Percentiles rank a stretch among this genome's conserved stretches.
Conservation (phyloP, 352 stramenopile genomes). For the Phytophthora idaei region DNA sequence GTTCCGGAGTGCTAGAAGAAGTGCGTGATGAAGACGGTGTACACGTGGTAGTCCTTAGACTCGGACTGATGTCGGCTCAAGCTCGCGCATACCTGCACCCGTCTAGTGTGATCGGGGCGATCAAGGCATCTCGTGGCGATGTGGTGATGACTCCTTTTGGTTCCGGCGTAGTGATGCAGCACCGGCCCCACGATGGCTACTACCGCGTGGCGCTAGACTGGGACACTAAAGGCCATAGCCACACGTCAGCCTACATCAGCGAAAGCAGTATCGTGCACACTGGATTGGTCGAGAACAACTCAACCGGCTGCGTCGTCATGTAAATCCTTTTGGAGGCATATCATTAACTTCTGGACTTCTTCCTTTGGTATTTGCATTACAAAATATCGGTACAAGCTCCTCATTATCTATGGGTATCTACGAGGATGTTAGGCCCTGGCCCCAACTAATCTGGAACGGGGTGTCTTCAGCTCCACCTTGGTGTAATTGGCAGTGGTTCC, state of each 20-base stretch:
- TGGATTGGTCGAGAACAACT: slow-evolving; percentile 59
- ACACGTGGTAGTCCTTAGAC: slow-evolving; percentile 70
- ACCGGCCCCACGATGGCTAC: slow-evolving; percentile 61
- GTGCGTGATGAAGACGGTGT: slow-evolving; percentile 70
- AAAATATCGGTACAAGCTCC: background rate
- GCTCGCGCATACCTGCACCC: slow-evolving; percentile 73
- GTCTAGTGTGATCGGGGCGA: slow-evolving; percentile 46
- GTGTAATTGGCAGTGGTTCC: slow-evolving; percentile 79
- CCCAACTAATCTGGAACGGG: slow-evolving; percentile 48
- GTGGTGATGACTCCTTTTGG: slow-evolving; percentile 82
- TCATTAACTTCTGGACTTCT: background rate
- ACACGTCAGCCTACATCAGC: slow-evolving; percentile 71
- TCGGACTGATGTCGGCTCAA: slow-evolving; percentile 54
- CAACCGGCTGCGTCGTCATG: slow-evolving; percentile 74
- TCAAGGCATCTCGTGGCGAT: slow-evolving; percentile 78
- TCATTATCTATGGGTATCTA: too few species aligned
- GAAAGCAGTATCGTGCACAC: slow-evolving; percentile 59
- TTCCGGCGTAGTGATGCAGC: slow-evolving; percentile 71
- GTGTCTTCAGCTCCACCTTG: slow-evolving; percentile 40
- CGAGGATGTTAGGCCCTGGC: too few species aligned
- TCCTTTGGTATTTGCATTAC: background rate
- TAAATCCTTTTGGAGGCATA: slow-evolving; percentile 33
- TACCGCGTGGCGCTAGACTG: slow-evolving; percentile 79
- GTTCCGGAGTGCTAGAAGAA: slow-evolving; percentile 64
- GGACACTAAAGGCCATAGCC: slow-evolving; percentile 54